These are phyloP conservation scores for Globisporangium polare DNA, from an alignment of 352 stramenopile species.

Conservation along the genomic window DNA sequence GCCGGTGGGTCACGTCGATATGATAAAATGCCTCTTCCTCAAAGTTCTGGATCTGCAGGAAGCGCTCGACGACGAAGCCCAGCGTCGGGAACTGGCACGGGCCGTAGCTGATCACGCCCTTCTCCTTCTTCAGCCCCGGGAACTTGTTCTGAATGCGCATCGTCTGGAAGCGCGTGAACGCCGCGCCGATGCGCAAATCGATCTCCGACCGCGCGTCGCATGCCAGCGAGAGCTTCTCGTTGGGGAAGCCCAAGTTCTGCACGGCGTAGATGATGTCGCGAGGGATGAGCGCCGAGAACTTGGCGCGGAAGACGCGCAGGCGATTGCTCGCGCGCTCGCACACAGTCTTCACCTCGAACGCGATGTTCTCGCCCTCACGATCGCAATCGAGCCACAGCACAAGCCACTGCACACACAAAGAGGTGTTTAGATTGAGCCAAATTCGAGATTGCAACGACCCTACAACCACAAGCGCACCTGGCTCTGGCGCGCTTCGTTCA, in stretches of 20 bases:
- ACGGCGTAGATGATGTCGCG: constrained; percentile 88
- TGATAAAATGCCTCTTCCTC: constrained; percentile 95
- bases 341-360: constrained; percentile 93
- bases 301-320: constrained; percentile 84
- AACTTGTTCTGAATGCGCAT: constrained; percentile 89
- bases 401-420: constrained; percentile 61
- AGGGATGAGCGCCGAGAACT: constrained; percentile 93
- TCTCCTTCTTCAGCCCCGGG: constrained; percentile 63
- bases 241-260: constrained; percentile 70
- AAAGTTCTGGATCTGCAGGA: constrained; percentile 96
- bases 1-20: constrained; percentile 87
- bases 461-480: constrained; percentile 35
- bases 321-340: constrained; percentile 72
- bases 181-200: constrained; percentile 91
- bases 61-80: constrained; percentile 94
- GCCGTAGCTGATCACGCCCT: constrained; percentile 96
- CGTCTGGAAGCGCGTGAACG: constrained; percentile 96
- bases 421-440: too few species aligned
- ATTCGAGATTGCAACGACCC: too few species aligned
- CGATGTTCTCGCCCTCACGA: constrained; percentile 99
- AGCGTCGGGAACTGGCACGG: constrained; percentile 99
- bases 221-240: constrained; percentile 80
- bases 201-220: constrained; percentile 94
- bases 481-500: constrained; percentile 74
- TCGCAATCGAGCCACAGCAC: constrained; percentile 99